phyloP scores from a whole-genome alignment of 2,329 filamentous ascomycete species.

The Didymella arachidicola region DNA sequence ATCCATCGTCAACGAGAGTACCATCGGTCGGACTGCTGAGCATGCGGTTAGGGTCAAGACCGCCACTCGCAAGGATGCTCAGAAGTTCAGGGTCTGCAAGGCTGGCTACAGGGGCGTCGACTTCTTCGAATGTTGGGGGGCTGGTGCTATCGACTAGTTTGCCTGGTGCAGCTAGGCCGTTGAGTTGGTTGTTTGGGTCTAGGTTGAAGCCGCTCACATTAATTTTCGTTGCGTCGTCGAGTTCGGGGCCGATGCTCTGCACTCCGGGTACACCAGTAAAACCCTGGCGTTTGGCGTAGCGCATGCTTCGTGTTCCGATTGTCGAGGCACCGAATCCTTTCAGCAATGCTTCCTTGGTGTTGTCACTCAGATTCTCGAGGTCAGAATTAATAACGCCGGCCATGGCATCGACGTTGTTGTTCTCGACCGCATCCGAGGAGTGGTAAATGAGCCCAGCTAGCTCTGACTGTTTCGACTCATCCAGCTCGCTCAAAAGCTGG shows the following conservation, averaged over 20 bases:
- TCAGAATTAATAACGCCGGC: constrained; percentile 5
- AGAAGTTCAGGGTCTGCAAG: constrained; percentile 1
- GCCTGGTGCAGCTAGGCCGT: not conserved
- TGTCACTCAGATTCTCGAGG: not conserved
- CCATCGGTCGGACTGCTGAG: not conserved
- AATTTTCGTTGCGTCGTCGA: constrained; percentile 9
- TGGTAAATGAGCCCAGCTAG: constrained; percentile 12
- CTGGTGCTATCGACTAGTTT: not conserved
- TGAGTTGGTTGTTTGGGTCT: not conserved
- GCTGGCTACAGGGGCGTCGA: not conserved
- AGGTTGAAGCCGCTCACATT: not conserved
- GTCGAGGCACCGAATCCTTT: not conserved
- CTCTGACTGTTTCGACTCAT: constrained; percentile 13
- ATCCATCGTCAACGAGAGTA: not conserved
- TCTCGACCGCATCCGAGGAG: constrained; percentile 4
- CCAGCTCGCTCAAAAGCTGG: constrained; percentile 16
- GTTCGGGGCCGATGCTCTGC: constrained; percentile 7
- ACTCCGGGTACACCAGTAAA: constrained; percentile 1
- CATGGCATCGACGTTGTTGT: constrained; percentile 5
- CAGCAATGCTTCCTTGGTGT: not conserved
- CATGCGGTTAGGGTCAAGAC: constrained; percentile 14
- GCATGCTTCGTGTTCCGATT: constrained; percentile 2
- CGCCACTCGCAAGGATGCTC: constrained; percentile 2
- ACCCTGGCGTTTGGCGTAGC: constrained; percentile 5
- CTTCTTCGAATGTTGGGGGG: not conserved